Percentiles rank a stretch among this genome's conserved stretches.
Evolutionary conservation across 139 green algal genomes (phyloP).

Genomic region (Eudorina sp.): DNA sequence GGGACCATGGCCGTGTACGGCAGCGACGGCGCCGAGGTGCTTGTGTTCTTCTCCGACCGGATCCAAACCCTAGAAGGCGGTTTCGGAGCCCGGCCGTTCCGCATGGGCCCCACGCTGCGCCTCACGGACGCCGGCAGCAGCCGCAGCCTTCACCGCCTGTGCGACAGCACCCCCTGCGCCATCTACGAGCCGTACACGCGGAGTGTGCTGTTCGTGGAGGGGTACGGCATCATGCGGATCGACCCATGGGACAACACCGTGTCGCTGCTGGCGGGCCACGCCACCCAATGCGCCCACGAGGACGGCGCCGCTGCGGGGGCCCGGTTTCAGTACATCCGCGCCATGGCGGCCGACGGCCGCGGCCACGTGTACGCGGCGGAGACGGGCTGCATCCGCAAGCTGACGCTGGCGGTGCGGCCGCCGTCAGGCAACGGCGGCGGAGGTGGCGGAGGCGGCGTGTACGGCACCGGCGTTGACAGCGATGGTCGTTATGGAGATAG

Average conservation of each 20-base stretch:
- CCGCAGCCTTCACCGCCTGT: background rate
- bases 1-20: too few relatives aligned
- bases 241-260: background rate
- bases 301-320: background rate
- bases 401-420: background rate
- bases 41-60: conserved; percentile 13
- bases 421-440: background rate
- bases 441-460: background rate
- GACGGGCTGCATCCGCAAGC: background rate
- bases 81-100: background rate
- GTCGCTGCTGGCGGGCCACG: background rate
- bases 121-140: background rate
- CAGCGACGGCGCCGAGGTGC: background rate
- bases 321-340: background rate
- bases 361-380: conserved; percentile 1
- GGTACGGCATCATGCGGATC: background rate
- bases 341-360: background rate
- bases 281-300: background rate
- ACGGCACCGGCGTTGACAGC: too few relatives aligned
- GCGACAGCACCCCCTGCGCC: conserved; percentile 9
- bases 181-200: background rate
- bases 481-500: too few relatives aligned
- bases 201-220: conserved; percentile 22
- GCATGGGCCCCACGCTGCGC: background rate
- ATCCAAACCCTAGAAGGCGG: background rate